A percentile compares a stretch with the other conserved stretches of the same genome.
Conservation (phyloP, 2,329 filamentous ascomycete genomes). For the Microascus cirrosus region DNA sequence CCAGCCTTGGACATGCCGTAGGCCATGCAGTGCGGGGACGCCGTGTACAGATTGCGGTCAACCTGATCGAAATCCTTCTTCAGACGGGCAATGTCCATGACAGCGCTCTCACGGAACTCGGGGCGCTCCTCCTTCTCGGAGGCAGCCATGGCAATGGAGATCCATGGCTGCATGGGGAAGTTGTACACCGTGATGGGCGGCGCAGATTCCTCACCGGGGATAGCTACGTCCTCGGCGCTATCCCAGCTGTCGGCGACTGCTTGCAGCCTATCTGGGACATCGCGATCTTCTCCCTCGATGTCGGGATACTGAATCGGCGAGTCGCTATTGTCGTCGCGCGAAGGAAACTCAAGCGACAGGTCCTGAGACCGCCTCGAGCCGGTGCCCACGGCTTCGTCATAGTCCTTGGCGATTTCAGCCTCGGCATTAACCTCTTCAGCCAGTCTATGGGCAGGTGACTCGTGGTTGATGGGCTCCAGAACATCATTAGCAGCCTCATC, state of each 20-base stretch:
- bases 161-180: constrained; percentile 94
- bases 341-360: constrained; percentile 1
- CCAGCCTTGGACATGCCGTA: constrained; percentile 92
- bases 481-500: constrained; percentile 2
- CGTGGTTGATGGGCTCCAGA: neutral
- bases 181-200: constrained; percentile 74
- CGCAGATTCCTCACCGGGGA: constrained; percentile 55
- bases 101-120: constrained; percentile 62
- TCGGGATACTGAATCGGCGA: neutral
- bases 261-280: constrained; percentile 12
- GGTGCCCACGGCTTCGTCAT: neutral
- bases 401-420: constrained; percentile 2
- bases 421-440: neutral
- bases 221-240: constrained; percentile 58
- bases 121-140: constrained; percentile 43
- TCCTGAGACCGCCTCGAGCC: constrained; percentile 4
- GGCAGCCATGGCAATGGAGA: constrained; percentile 68
- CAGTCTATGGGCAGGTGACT: constrained; percentile 1
- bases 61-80: constrained; percentile 98
- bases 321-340: constrained; percentile 2
- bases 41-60: constrained; percentile 83
- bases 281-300: neutral
- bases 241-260: constrained; percentile 79
- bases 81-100: constrained; percentile 86
- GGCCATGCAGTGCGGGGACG: constrained; percentile 82